A percentile compares a stretch with the other conserved stretches of the same genome.
phyloP scores from a whole-genome alignment of 257 asterid species.

The Hygrophila difformis region DNA sequence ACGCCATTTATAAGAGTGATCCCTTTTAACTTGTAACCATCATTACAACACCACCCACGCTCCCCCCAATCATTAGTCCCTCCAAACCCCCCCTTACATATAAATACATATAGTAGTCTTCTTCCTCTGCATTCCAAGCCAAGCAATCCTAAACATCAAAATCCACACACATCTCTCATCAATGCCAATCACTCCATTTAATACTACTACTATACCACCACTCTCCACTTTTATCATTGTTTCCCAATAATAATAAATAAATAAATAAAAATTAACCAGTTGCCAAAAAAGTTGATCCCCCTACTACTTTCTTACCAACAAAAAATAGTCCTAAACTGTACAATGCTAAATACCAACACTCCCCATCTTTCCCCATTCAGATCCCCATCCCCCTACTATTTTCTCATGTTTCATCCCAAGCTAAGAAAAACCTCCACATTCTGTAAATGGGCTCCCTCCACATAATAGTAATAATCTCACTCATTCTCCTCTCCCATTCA shows the following conservation, averaged over 20 bases:
- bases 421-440: background rate
- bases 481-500: background rate
- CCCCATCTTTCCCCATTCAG: too few relatives aligned
- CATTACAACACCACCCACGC: slow-evolving; percentile 23
- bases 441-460: background rate
- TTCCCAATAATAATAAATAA: too few relatives aligned
- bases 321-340: too few relatives aligned
- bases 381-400: background rate
- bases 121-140: slow-evolving; percentile 17
- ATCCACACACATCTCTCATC: too few relatives aligned
- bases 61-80: slow-evolving; percentile 18
- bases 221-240: too few relatives aligned
- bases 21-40: slow-evolving; percentile 22
- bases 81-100: background rate
- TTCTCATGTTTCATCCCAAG: too few relatives aligned
- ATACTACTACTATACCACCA: background rate
- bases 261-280: too few relatives aligned
- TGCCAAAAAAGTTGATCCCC: too few relatives aligned
- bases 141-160: slow-evolving; percentile 1
- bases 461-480: background rate
- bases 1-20: slow-evolving; percentile 9
- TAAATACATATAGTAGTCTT: too few relatives aligned
- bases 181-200: too few relatives aligned
- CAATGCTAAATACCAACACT: too few relatives aligned
- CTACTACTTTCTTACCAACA: too few relatives aligned